phyloP scores from a whole-genome alignment of 768 basidiomycete species.

The Leccinum subgranulosum region DNA sequence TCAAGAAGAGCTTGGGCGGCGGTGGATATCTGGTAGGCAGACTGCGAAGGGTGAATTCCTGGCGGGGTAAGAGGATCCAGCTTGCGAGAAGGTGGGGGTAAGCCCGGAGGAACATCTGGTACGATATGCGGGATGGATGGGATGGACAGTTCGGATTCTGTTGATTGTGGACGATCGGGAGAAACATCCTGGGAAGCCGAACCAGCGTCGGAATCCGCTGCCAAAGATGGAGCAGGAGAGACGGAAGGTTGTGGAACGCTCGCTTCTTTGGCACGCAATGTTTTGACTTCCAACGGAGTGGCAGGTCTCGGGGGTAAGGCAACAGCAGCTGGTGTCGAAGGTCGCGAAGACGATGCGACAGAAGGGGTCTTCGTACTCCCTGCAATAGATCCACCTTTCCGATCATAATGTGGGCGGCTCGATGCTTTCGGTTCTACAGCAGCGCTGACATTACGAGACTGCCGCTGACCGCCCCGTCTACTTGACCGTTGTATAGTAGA shows the following conservation, averaged over 20 bases:
- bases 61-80: conserved; percentile 49
- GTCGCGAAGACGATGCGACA: conserved; percentile 52
- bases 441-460: conserved; percentile 39
- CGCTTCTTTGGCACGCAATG: conserved; percentile 39
- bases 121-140: conserved; percentile 47
- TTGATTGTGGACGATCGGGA: conserved; percentile 39
- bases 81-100: conserved; percentile 45
- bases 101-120: conserved; percentile 47
- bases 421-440: conserved; percentile 34
- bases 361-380: conserved; percentile 43
- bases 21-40: conserved; percentile 80
- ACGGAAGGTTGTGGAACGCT: conserved; percentile 37
- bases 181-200: conserved; percentile 42
- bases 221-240: conserved; percentile 46
- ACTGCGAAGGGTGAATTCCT: conserved; percentile 40
- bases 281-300: conserved; percentile 42
- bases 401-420: conserved; percentile 40
- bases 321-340: conserved; percentile 48
- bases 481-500: conserved; percentile 34
- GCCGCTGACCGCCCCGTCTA: conserved; percentile 48
- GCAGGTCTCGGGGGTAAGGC: conserved; percentile 40
- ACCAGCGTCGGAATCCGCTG: conserved; percentile 49
- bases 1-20: conserved; percentile 83
- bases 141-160: conserved; percentile 38
- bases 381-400: conserved; percentile 35